Percentiles rank a stretch among this genome's conserved stretches.
Evolutionary conservation across 2,329 filamentous ascomycete species (phyloP).

Genomic region (Macrophomina pseudophaseolina): DNA sequence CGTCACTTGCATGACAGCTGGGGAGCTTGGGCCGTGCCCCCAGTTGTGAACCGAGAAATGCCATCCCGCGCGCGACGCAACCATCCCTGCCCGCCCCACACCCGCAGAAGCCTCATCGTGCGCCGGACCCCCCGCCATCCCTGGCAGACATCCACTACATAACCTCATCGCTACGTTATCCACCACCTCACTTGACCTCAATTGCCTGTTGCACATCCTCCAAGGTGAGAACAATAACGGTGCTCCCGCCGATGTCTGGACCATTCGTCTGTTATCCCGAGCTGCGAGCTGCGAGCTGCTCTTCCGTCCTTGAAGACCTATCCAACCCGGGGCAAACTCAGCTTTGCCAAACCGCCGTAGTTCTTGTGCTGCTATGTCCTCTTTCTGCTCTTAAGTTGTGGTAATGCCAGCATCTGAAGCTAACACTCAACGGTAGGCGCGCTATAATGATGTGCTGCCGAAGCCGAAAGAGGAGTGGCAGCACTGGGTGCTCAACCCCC

Average conservation of each 20-base stretch:
- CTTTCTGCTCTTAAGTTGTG: too few relatives aligned
- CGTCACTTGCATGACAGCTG: slow-evolving; percentile 6
- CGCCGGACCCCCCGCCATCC: background rate
- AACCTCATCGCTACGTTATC: slow-evolving; percentile 22
- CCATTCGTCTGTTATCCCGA: background rate
- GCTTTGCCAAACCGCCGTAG: too few relatives aligned
- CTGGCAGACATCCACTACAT: background rate
- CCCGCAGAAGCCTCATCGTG: slow-evolving; percentile 9
- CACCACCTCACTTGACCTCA: background rate
- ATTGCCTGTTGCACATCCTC: background rate
- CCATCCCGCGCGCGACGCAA: slow-evolving; percentile 9
- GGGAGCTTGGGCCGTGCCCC: slow-evolving; percentile 8
- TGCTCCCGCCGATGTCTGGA: background rate
- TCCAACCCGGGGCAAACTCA: too few relatives aligned
- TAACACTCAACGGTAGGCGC: too few relatives aligned
- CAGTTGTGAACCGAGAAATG: slow-evolving; percentile 15
- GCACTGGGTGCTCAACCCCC: background rate
- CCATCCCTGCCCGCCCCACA: slow-evolving; percentile 18
- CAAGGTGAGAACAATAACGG: too few relatives aligned
- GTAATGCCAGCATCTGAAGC: too few relatives aligned
- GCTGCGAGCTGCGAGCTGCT: too few relatives aligned
- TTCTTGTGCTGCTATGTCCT: too few relatives aligned
- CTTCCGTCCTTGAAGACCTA: too few relatives aligned
- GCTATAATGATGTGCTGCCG: too few relatives aligned
- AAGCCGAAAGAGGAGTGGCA: too few relatives aligned